Base-by-base conservation (phyloP, 1,139 yeast species). In the Pneumocystis murina region DNA sequence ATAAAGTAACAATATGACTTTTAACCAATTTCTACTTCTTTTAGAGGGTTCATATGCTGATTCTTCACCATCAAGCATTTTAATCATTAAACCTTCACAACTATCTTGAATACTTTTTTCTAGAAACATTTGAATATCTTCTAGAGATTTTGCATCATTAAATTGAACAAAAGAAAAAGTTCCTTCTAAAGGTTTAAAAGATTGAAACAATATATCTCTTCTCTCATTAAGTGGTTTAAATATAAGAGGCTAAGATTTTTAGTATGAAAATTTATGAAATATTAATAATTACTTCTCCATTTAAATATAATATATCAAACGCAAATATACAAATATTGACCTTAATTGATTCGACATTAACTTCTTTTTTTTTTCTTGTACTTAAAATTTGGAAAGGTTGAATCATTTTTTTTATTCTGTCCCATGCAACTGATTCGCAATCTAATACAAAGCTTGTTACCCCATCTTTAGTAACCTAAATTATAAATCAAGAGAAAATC, bases 341-440 rank as follows among this genome's bases (percentile, higher is more conserved):
- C 68, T 86, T 89, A 69, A 92, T 88, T 67, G 89, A 94, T 62
- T 84, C 85, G 65, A 86, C 86, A 62, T 86, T 85, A 10, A 92
- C 98, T 68, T 86, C 97, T 73, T 92, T 94, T 64, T 97, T 82
- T 74, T 92, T 92, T 73, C 99, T 82, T 0, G 98, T 92, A 1
- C 96, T 86, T 62, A 92, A 76, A 0, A 89, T 85, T 73, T 92
- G 99, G 75, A 92, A 92, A 0, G 99, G 98, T 65, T 92, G 76
- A 64, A 94, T 91, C 72, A 86, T 87, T 38, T 83, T 75, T 28
- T 80, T 78, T 61, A 79, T 84, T 66, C 85, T 78, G 73, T 92
- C 97, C 96, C 96, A 92, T 0, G 98, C 99, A n/a, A 94, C 98
- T 5, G 97, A 97, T 74, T 92, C 99, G 75, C 97, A 88, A 73